Percentiles rank a stretch among this genome's conserved stretches.
Evolutionary conservation across 2,329 filamentous ascomycete species (phyloP).

Genomic region (Arachnomyces sp.): DNA sequence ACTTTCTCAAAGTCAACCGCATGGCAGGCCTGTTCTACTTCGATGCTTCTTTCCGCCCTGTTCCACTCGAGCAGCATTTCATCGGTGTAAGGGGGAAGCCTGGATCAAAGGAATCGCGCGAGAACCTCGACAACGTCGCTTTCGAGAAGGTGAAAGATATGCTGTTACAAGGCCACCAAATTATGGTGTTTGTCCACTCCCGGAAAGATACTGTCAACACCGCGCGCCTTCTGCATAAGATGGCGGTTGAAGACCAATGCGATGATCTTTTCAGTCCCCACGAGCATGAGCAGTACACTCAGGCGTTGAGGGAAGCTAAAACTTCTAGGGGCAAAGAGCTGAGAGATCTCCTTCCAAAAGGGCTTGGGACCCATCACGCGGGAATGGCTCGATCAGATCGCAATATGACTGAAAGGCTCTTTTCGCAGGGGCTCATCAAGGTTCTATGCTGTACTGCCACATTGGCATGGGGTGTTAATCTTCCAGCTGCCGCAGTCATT

Average conservation of each 20-base stretch:
- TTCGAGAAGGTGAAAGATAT: conserved; percentile 95
- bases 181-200: conserved; percentile 99
- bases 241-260: conserved; percentile 72
- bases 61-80: conserved; percentile 94
- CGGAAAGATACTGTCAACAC: conserved; percentile 87
- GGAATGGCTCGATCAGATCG: conserved; percentile 92
- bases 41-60: conserved; percentile 87
- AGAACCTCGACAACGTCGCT: conserved; percentile 77
- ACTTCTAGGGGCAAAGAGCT: conserved; percentile 77
- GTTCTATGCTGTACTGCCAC: conserved; percentile 98
- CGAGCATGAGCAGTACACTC: conserved; percentile 68
- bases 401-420: conserved; percentile 91
- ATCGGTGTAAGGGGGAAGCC: conserved; percentile 90
- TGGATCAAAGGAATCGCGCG: conserved; percentile 68
- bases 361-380: conserved; percentile 90
- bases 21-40: conserved; percentile 94
- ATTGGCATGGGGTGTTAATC: conserved; percentile 95
- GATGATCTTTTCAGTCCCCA: conserved; percentile 75
- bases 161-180: conserved; percentile 83
- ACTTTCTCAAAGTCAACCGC: conserved; percentile 93
- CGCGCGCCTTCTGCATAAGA: conserved; percentile 75
- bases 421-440: conserved; percentile 84
- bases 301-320: conserved; percentile 75
- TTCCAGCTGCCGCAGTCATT: conserved; percentile 89
- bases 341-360: conserved; percentile 79